Base-by-base conservation (phyloP, 768 basidiomycete genomes). In the Calocera viscosa region DNA sequence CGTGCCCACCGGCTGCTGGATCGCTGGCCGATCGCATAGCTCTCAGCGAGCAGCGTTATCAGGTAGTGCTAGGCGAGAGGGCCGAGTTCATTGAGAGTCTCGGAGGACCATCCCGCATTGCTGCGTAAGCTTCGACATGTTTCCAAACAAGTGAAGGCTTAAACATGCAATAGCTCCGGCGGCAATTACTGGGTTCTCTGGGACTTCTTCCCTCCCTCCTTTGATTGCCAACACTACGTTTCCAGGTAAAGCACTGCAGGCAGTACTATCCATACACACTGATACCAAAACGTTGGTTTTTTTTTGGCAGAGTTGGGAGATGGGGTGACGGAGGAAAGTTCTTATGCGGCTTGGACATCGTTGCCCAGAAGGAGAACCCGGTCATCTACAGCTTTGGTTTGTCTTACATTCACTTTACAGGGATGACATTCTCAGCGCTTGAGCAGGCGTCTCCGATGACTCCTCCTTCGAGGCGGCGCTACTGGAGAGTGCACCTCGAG, bases 171-270 rank as follows among this genome's bases (percentile, higher is more conserved):
- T 33, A 38, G 35, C 2, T 32, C 43, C 16, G 67, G 64, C 34
- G 16, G 63, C 24, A 64, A 43, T n/a, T 63, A 63, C 34, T 63
- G 34, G 60, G 24, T 28, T 3, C 10, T 68, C 14, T 70, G 69
- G 67, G 70, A 71, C 66, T 71, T 70, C 66, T 65, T 67, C 35
- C 67, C 49, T 28, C 69, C 70, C 17, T 33, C 68, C 11, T 71
- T 71, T 67, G 67, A 68, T 26, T 69, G 68, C 38, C 68, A 66
- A 30, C 65, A 63, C 41, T 66, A 69, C 16, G 17, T 66, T n/a
- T n/a, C n/a, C n/a, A n/a, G n/a, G n/a, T n/a, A n/a, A n/a, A n/a
- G n/a, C n/a, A n/a, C n/a, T n/a, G n/a, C n/a, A n/a, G n/a, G n/a
- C n/a, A n/a, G n/a, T n/a, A n/a, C n/a, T n/a, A n/a, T n/a, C n/a